These are phyloP conservation scores for Gracilaria vermiculophylla DNA, from an alignment of 23 red algal species.

Conservation along the genomic window DNA sequence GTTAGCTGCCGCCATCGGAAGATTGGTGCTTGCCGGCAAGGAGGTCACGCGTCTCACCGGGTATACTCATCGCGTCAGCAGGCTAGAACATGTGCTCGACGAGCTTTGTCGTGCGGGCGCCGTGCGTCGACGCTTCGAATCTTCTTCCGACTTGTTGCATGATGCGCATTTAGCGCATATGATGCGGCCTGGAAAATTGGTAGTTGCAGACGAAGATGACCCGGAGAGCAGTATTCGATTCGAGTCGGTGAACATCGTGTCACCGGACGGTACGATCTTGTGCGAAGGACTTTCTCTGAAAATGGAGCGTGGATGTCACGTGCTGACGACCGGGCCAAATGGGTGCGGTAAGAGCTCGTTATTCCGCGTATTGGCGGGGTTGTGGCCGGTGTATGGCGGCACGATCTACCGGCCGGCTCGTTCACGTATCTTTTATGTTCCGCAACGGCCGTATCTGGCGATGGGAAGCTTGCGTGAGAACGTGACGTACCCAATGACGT, in stretches of 20 bases:
- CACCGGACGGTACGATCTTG: conserved; percentile 85
- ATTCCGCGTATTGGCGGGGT: conserved; percentile 91
- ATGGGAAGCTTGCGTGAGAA: conserved; percentile 89
- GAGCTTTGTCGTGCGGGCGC: conserved; percentile 60
- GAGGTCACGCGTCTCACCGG: conserved; percentile 88
- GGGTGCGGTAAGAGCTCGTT: conserved; percentile 90
- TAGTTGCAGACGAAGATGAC: conserved; percentile 52
- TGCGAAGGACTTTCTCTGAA: conserved; percentile 72
- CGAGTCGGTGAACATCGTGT: conserved; percentile 85
- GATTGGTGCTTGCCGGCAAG: conserved; percentile 91
- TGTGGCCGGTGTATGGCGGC: conserved; percentile 98
- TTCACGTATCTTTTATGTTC: conserved; percentile 86
- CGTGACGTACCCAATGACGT: conserved; percentile 94
- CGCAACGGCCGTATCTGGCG: conserved; percentile 92
- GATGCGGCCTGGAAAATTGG: conserved; percentile 84
- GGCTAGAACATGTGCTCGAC: conserved; percentile 78
- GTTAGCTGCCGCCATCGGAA: conserved; percentile 88
- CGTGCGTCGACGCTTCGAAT: conserved; percentile 51
- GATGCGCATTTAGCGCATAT: conserved; percentile 69
- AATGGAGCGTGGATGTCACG: conserved; percentile 87
- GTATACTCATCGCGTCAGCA: conserved; percentile 77
- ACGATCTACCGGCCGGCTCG: conserved; percentile 78
- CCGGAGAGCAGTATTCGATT: conserved; percentile 58
- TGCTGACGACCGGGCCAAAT: conserved; percentile 94
- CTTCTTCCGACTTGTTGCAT: conserved; percentile 48